phyloP scores from a whole-genome alignment of 805 yeast species.

The Ogataea pini region DNA sequence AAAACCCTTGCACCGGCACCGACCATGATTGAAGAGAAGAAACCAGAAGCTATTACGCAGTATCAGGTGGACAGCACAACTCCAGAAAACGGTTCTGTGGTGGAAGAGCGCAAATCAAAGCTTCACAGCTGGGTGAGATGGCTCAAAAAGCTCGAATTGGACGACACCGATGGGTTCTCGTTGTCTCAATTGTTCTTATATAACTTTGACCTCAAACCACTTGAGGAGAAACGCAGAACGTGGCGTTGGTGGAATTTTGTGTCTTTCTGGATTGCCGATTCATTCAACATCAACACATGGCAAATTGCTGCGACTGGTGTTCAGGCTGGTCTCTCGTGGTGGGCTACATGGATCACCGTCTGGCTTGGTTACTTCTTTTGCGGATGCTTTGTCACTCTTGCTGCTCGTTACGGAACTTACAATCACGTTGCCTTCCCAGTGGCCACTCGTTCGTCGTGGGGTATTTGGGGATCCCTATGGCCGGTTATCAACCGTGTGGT shows the following conservation, averaged over 20 bases:
- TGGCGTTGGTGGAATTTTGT: constrained; percentile 86
- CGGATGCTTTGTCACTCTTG: constrained; percentile 66
- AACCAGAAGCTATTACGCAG: not conserved
- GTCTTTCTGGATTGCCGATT: constrained; percentile 85
- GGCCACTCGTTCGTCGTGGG: constrained; percentile 77
- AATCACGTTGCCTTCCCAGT: constrained; percentile 89
- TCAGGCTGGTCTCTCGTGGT: constrained; percentile 77
- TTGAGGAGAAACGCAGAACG: constrained; percentile 66
- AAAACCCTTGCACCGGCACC: too few relatives aligned
- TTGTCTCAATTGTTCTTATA: constrained; percentile 63
- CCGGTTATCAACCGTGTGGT: constrained; percentile 86
- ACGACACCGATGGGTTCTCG: constrained; percentile 41
- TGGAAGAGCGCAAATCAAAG: not conserved
- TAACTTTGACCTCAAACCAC: constrained; percentile 78
- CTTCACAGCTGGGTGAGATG: not conserved
- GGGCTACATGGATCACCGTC: constrained; percentile 88
- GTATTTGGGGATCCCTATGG: constrained; percentile 85
- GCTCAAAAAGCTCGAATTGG: constrained; percentile 22
- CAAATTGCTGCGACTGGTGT: constrained; percentile 89
- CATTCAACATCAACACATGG: constrained; percentile 89
- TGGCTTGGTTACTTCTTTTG: constrained; percentile 83
- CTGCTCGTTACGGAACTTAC: constrained; percentile 76
- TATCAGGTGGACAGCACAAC: constrained; percentile 3
- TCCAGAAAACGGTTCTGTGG: constrained; percentile 1
- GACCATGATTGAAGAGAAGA: constrained; percentile 1